These are phyloP conservation scores for Melampsora americana DNA, from an alignment of 1,284 basidiomycete genomes.

Conservation along the genomic window DNA sequence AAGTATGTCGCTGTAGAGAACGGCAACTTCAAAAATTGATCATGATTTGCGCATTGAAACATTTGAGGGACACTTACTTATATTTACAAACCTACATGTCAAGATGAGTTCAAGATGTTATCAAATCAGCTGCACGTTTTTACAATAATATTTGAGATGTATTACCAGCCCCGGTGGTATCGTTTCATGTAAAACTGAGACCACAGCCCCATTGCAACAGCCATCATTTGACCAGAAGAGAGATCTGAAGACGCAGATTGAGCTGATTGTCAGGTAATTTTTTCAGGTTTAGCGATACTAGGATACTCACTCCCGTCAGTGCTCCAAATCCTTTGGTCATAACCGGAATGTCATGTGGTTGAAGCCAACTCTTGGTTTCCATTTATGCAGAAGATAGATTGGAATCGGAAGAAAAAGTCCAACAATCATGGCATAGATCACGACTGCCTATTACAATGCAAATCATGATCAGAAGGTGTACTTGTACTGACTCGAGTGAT, in stretches of 20 bases:
- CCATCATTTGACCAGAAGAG: slow-evolving; percentile 28
- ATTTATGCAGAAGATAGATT: slow-evolving; percentile 29
- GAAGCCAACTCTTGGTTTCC: slow-evolving; percentile 21
- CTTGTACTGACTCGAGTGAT: not conserved
- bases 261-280: not conserved
- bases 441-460: slow-evolving; percentile 17
- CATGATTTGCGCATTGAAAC: no score
- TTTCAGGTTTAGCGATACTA: not conserved
- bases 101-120: no score
- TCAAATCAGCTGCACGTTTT: no score
- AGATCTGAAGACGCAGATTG: slow-evolving; percentile 12
- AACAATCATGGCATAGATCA: slow-evolving; percentile 16
- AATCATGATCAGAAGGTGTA: not conserved
- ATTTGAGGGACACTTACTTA: slow-evolving; percentile 20
- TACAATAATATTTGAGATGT: no score
- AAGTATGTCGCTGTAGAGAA: not conserved
- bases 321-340: slow-evolving; percentile 26
- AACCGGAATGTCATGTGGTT: slow-evolving; percentile 31
- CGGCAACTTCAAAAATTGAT: no score
- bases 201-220: slow-evolving; percentile 26
- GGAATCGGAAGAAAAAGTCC: slow-evolving; percentile 40
- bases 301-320: slow-evolving; percentile 13
- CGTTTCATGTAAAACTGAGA: slow-evolving; percentile 38
- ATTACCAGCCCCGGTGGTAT: slow-evolving; percentile 38
- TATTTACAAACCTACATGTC: slow-evolving; percentile 29